Conservation (phyloP, 345 rosid species). For the Aegle marmelos region DNA sequence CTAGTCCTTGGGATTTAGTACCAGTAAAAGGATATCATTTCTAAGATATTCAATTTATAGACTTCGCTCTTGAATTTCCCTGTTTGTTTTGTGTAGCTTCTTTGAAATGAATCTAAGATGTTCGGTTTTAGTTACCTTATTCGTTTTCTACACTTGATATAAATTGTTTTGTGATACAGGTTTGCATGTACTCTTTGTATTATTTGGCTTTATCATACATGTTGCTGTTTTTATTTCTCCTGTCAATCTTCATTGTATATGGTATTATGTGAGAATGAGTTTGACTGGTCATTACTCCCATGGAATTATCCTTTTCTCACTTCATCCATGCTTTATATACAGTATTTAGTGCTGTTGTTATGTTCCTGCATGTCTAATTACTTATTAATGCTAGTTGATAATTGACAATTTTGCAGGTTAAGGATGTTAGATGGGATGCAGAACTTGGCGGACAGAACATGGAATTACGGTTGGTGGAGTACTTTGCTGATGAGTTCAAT, state of each 20-base stretch:
- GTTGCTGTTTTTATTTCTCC: background rate
- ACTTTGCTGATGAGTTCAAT: slow-evolving; percentile 95
- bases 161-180: background rate
- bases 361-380: background rate
- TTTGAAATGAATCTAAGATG: background rate
- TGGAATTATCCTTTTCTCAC: background rate
- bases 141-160: background rate
- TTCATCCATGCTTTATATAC: background rate
- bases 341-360: background rate
- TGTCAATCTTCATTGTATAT: background rate
- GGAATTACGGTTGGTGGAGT: slow-evolving; percentile 84
- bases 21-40: background rate
- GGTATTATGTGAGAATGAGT: background rate
- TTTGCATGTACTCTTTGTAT: background rate
- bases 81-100: background rate
- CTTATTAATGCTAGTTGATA: slow-evolving; percentile 8
- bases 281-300: background rate
- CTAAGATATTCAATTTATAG: background rate
- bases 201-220: background rate
- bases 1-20: background rate
- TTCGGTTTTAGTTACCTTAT: background rate
- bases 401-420: slow-evolving; percentile 49
- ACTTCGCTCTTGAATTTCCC: background rate
- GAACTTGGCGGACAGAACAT: slow-evolving; percentile 90
- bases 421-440: slow-evolving; percentile 98